Percentiles rank a stretch among this genome's conserved stretches.
phyloP scores from a whole-genome alignment of 2,329 filamentous ascomycete species.

The Neofusicoccum cordaticola region DNA sequence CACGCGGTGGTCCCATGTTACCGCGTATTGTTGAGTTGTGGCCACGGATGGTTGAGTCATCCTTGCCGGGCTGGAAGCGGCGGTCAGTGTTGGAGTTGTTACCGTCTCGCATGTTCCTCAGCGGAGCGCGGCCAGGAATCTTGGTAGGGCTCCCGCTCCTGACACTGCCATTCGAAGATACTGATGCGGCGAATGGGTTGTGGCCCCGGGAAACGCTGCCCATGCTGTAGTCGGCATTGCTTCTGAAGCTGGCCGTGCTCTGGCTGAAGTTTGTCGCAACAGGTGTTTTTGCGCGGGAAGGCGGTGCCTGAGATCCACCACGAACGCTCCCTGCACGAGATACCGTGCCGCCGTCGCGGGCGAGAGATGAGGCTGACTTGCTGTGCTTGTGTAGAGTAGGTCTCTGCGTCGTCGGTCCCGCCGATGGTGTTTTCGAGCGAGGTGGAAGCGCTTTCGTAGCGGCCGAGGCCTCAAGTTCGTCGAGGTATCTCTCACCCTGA shows the following conservation, averaged over 20 bases:
- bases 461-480: constrained; percentile 69
- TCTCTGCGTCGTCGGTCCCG: constrained; percentile 17
- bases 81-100: constrained; percentile 77
- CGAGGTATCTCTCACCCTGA: constrained; percentile 86
- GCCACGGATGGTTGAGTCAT: constrained; percentile 31
- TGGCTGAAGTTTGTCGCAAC: constrained; percentile 32
- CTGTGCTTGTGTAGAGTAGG: constrained; percentile 29
- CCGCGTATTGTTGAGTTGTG: constrained; percentile 24
- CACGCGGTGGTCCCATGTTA: constrained; percentile 45
- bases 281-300: constrained; percentile 44
- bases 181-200: constrained; percentile 37
- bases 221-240: constrained; percentile 15
- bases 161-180: constrained; percentile 24
- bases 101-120: constrained; percentile 66
- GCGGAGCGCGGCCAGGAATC: constrained; percentile 66
- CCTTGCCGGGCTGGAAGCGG: constrained; percentile 28
- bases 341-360: not conserved
- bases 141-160: constrained; percentile 58
- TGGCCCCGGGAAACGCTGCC: constrained; percentile 26
- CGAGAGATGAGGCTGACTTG: constrained; percentile 28
- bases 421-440: constrained; percentile 73
- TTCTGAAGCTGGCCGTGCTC: constrained; percentile 15
- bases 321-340: constrained; percentile 40
- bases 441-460: constrained; percentile 59
- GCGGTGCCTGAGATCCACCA: constrained; percentile 37